phyloP scores from a whole-genome alignment of 768 basidiomycete species.

The Holtermannia corniformis region DNA sequence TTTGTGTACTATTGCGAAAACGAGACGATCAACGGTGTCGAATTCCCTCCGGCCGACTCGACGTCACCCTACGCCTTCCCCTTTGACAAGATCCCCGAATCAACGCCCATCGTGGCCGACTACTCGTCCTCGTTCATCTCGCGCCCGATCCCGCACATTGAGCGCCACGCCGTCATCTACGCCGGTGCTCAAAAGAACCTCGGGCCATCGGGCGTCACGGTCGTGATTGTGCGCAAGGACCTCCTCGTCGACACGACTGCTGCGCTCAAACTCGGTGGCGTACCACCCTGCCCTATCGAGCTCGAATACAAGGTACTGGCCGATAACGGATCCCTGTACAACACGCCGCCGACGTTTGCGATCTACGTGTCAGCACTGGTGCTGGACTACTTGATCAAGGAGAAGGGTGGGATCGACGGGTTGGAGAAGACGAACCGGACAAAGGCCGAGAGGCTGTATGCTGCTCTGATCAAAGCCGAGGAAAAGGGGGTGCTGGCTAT shows the following conservation, averaged over 20 bases:
- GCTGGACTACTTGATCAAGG: slow-evolving; percentile 55
- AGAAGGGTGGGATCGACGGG: slow-evolving; percentile 57
- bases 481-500: slow-evolving; percentile 57
- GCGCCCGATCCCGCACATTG: slow-evolving; percentile 74
- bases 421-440: slow-evolving; percentile 57
- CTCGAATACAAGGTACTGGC: slow-evolving; percentile 75
- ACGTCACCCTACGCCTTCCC: slow-evolving; percentile 59
- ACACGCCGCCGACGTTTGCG: slow-evolving; percentile 85
- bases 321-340: slow-evolving; percentile 67
- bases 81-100: slow-evolving; percentile 57
- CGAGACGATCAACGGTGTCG: slow-evolving; percentile 92
- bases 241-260: slow-evolving; percentile 82
- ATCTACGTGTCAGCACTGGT: slow-evolving; percentile 87
- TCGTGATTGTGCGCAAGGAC: slow-evolving; percentile 90
- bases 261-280: slow-evolving; percentile 58
- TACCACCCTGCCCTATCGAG: slow-evolving; percentile 62
- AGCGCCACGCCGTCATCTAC: slow-evolving; percentile 85
- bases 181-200: slow-evolving; percentile 98
- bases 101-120: slow-evolving; percentile 77
- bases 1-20: slow-evolving; percentile 98
- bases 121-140: slow-evolving; percentile 97
- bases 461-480: slow-evolving; percentile 60
- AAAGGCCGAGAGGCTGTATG: slow-evolving; percentile 73
- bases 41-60: slow-evolving; percentile 58
- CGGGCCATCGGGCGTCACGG: slow-evolving; percentile 83